These are phyloP conservation scores for Apiospora koreana DNA, from an alignment of 2,329 filamentous ascomycete species.

Conservation along the genomic window DNA sequence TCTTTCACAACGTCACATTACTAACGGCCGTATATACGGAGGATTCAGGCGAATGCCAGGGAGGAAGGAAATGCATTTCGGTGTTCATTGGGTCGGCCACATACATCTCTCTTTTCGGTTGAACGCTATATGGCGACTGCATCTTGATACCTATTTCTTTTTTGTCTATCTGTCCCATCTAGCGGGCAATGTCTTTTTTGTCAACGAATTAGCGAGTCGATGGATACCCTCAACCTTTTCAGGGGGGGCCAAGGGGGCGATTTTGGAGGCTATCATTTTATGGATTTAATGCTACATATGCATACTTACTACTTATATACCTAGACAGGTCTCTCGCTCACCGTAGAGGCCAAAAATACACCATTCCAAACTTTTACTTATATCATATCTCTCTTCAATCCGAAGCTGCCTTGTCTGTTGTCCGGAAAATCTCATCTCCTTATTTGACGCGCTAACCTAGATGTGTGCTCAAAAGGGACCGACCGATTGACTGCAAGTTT, in stretches of 20 bases:
- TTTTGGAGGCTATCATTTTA: not conserved
- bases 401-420: not conserved
- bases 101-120: not conserved
- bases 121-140: not conserved
- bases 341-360: not conserved
- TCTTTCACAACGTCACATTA: not conserved
- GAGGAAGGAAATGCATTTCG: not conserved
- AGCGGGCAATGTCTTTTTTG: not conserved
- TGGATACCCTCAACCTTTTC: not conserved
- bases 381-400: not conserved
- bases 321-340: not conserved
- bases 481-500: too few relatives aligned
- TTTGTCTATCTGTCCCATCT: not conserved
- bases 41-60: not conserved
- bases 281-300: not conserved
- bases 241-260: not conserved
- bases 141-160: conserved; percentile 8
- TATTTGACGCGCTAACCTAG: not conserved
- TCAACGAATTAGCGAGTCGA: not conserved
- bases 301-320: too few relatives aligned
- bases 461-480: too few relatives aligned
- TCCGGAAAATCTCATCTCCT: not conserved
- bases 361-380: not conserved
- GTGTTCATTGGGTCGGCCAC: not conserved
- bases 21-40: conserved; percentile 7